Base-by-base conservation (phyloP, 1,139 yeast genomes). In the Pichia sp. region DNA sequence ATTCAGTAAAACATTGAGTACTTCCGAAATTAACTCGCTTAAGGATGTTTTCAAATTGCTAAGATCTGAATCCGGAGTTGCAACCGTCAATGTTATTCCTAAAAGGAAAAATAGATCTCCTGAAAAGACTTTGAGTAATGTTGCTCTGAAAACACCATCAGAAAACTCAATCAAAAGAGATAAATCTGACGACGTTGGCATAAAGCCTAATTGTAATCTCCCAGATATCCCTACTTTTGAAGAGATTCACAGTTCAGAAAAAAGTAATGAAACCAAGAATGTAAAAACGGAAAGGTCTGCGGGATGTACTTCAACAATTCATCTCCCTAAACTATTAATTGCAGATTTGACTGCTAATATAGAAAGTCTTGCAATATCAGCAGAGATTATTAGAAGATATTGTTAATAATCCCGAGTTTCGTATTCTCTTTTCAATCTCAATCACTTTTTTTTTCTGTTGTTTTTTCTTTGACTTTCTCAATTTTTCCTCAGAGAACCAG, bases 21-120 rank as follows among this genome's bases (percentile, higher is more conserved):
- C 40, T 2, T 7, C 29, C 12, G 60, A 58, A 27, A 36, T 58
- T 20, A 17, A 27, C 16, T 51, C 52, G 48, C n/a, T 58, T 12
- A 44, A 49, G 14, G 56, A 52, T 31, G 46, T 53, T 41, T 56
- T 58, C 31, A 54, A 47, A 12, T 29, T 58, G 24, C 24, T 55
- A 10, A 51, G 49, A 46, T 10, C 27, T 6, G 47, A 38, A 8
- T 4, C 10, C 9, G 56, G 56, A 6, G 29, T n/a, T 16, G 44
- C 49, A 14, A 31, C 6, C 3, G 57, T 51, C 4, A 16, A 17
- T 43, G 43, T 48, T 6, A 12, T 46, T 49, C 33, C 49, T 16
- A 36, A 12, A 14, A 14, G 16, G 16, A 14, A 36, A 14, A 36
- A 36, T 12, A 36, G n/a, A 6, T 6, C 40, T 12, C 16, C 16